Evolutionary conservation across 306 rosid species (phyloP), one percentile per base, ranked within the genome.

Genomic region (Glycyrrhiza uralensis): DNA sequence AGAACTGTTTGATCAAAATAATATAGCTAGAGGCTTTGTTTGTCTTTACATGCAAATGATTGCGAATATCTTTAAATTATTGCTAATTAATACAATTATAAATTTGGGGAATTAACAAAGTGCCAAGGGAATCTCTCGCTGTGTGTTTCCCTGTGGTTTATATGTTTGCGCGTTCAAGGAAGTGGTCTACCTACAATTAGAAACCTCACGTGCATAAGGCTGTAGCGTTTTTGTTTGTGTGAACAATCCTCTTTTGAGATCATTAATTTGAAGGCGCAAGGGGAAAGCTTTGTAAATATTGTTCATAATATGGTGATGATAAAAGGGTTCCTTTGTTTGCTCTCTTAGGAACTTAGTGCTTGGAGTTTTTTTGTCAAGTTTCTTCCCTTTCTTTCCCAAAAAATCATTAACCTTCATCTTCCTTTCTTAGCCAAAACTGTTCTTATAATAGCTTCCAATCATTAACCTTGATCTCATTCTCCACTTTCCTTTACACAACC

Each of bases 181-280:
- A 69, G 13, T 28, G 71, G 71, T 76, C 41, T 70, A 63, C 8
- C 41, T 70, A 63, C 8, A 14, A 54, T 52, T 57, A 76, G 66
- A 75, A 69, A 56, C 78, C 78, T 81, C 85, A 76, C 85, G 85
- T 81, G 85, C 75, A 71, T 23, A 39, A 66, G 2, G 35, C 81
- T 80, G 75, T 81, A 76, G 81, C 77, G 17, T 66, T 49, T 61
- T 55, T 76, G 56, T 80, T 75, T 75, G 23, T 52, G 28, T 50
- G 39, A 17, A 18, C 59, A 74, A 51, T 63, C 64, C 57, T 26
- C 64, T 30, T n/a, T 51, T 9, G 17, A 36, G 54, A 70, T n/a
- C n/a, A n/a, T n/a, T n/a, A n/a, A n/a, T 51, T 79, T 41, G 20
- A 75, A 65, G 46, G 23, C 36, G 41, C n/a, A n/a, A n/a, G n/a